Percentiles rank a stretch among this genome's conserved stretches.
These are phyloP conservation scores for Malbranchea cinnamomea DNA, from an alignment of 2,329 filamentous ascomycete genomes.

Conservation along the genomic window DNA sequence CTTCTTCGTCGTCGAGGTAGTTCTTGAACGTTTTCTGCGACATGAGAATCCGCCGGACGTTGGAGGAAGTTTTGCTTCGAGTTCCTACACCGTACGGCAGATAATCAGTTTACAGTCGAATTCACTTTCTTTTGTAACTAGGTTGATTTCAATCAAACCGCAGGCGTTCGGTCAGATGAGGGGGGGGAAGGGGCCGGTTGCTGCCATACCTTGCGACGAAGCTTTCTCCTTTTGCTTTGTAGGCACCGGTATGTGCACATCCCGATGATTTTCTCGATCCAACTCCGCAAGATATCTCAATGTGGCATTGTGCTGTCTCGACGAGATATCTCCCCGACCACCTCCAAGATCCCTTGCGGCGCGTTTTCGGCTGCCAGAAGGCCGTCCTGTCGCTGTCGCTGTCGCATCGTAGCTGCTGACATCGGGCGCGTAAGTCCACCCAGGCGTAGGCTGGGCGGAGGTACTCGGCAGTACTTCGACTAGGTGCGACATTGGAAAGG, in stretches of 20 bases:
- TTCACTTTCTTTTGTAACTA: background rate
- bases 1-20: slow-evolving; percentile 37
- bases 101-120: background rate
- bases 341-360: slow-evolving; percentile 44
- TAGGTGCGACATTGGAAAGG: slow-evolving; percentile 43
- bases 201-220: slow-evolving; percentile 25
- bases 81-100: too few relatives aligned
- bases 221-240: slow-evolving; percentile 34
- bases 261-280: slow-evolving; percentile 62
- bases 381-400: slow-evolving; percentile 24
- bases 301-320: slow-evolving; percentile 69
- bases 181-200: too few relatives aligned
- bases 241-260: slow-evolving; percentile 56
- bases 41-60: slow-evolving; percentile 32
- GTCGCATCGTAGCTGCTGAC: slow-evolving; percentile 44
- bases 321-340: slow-evolving; percentile 51
- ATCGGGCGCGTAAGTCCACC: slow-evolving; percentile 87
- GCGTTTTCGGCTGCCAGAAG: slow-evolving; percentile 50
- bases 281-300: slow-evolving; percentile 69
- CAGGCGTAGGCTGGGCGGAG: slow-evolving; percentile 56
- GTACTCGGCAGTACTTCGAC: slow-evolving; percentile 65
- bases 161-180: slow-evolving; percentile 4
- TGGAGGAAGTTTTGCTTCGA: slow-evolving; percentile 29
- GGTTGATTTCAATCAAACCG: slow-evolving; percentile 1
- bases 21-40: slow-evolving; percentile 37